Evolutionary conservation across 495 filamentous ascomycete genomes (phyloP).

Genomic region (Lindgomyces ingoldianus): DNA sequence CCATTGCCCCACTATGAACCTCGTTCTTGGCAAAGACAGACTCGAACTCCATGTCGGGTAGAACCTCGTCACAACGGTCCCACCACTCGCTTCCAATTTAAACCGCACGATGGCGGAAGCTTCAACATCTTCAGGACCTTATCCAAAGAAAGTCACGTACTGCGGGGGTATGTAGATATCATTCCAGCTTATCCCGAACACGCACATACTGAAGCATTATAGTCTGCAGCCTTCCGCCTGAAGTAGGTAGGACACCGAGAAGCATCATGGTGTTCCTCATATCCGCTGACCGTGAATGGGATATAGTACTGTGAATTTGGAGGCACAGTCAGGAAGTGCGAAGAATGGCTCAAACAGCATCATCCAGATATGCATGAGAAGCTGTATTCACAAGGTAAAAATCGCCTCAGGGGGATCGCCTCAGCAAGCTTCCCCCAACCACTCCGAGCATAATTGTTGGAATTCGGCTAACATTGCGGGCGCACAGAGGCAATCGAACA

Average conservation of each 20-base stretch:
- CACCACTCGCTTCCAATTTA: neutral
- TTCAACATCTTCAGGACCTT: conserved; percentile 9
- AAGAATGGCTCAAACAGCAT: conserved; percentile 84
- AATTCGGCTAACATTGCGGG: neutral
- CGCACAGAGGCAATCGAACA: conserved; percentile 74
- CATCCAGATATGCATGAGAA: conserved; percentile 70
- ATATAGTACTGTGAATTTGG: conserved; percentile 95
- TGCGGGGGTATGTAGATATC: conserved; percentile 66
- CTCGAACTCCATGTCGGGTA: neutral
- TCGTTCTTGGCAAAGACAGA: neutral
- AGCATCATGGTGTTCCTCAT: neutral
- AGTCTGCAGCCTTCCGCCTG: conserved; percentile 93
- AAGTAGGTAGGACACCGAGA: conserved; percentile 62
- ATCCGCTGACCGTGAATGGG: neutral
- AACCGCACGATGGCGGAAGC: neutral
- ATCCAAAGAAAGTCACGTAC: conserved; percentile 62
- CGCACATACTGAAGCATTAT: conserved; percentile 23
- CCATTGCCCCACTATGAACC: conserved; percentile 24
- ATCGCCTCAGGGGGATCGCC: neutral
- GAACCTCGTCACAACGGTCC: neutral
- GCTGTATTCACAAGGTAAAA: conserved; percentile 80
- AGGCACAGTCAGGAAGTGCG: conserved; percentile 95
- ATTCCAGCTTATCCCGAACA: neutral
- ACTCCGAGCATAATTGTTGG: no score
- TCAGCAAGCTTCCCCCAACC: no score